phyloP scores from a whole-genome alignment of 257 asterid genomes.

The Fraxinus quadrangulata region DNA sequence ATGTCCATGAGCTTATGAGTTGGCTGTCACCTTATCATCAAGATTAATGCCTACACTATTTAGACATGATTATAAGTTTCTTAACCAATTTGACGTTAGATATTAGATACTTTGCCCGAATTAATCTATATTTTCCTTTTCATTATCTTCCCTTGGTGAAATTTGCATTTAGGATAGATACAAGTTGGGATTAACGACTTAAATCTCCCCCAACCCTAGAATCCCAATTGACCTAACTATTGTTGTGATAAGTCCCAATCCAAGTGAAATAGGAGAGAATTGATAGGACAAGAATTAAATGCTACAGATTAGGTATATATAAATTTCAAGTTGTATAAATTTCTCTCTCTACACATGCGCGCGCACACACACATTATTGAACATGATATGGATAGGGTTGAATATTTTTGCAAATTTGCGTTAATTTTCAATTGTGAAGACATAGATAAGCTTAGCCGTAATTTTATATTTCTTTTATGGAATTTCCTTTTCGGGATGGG shows the following conservation, averaged over 20 bases:
- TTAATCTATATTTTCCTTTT: conserved; percentile 18
- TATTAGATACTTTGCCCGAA: conserved; percentile 15
- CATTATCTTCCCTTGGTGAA: conserved; percentile 21
- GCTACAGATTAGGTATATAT: conserved; percentile 18
- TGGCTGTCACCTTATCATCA: conserved; percentile 53
- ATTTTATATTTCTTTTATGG: neutral
- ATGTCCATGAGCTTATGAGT: conserved; percentile 50
- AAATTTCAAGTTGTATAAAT: neutral
- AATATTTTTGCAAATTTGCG: conserved; percentile 17
- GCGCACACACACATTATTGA: neutral
- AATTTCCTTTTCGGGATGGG: neutral
- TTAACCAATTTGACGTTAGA: conserved; percentile 30
- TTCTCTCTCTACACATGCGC: too few species aligned
- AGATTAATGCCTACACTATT: conserved; percentile 42
- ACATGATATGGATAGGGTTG: conserved; percentile 10
- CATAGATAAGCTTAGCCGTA: conserved; percentile 26
- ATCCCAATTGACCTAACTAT: conserved; percentile 42
- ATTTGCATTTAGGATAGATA: conserved; percentile 15
- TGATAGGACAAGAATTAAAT: conserved; percentile 24
- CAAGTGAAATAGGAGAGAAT: conserved; percentile 22
- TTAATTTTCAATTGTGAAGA: neutral
- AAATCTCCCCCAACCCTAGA: conserved; percentile 23
- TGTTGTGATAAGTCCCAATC: conserved; percentile 39
- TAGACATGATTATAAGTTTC: conserved; percentile 19
- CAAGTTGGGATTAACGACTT: conserved; percentile 30